Base-by-base conservation (phyloP, 73 alveolate species). In the Uronychia binucleata region DNA sequence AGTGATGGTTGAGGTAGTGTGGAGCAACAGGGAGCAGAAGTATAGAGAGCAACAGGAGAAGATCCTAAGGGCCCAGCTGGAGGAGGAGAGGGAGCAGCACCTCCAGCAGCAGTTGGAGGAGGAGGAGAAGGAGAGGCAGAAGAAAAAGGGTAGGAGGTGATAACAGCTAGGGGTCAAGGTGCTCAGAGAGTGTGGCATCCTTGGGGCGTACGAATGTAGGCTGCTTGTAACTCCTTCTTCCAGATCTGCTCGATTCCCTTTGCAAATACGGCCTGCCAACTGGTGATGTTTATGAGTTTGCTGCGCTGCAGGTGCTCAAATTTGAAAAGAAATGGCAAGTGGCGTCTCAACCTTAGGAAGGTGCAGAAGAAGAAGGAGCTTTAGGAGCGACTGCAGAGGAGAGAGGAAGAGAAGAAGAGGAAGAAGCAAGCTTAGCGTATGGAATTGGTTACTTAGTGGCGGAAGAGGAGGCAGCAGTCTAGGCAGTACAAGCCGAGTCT, bases 221-320 rank as follows among this genome's bases (percentile, higher is more conserved):
- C 29, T 0, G 1, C 28, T 32, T 13, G 1, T 57, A 5, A 14
- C 5, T 67, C 19, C 5, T 67, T 67, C 19, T 11, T 57, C 13
- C 28, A 88, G 94, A 94, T 89, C 85, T 94, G 67, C 83, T 94
- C 0, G 79, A 82, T n/a, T 88, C 92, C 80, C 82, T 94, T 33
- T 94, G 98, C 82, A 94, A 94, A 77, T 90, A 94, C 75, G 98
- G 98, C 26, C 84, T 94, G 58, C 98, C 98, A 0, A 82, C 97
- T 25, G 98, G 98, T 31, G 92, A 94, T 90, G 92, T 94, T n/a
- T 94, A 89, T 86, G 98, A 94, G 87, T 94, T 92, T 89, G 84
- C 97, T 57, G 97, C 98, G 28, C 83, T 84, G 81, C 79, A 90
- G 1, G 86, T 94, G 28, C 81, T 87, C 88, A 94, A 94, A 81